Conservation (phyloP, 805 yeast species). For the Lachancea thermotolerans region DNA sequence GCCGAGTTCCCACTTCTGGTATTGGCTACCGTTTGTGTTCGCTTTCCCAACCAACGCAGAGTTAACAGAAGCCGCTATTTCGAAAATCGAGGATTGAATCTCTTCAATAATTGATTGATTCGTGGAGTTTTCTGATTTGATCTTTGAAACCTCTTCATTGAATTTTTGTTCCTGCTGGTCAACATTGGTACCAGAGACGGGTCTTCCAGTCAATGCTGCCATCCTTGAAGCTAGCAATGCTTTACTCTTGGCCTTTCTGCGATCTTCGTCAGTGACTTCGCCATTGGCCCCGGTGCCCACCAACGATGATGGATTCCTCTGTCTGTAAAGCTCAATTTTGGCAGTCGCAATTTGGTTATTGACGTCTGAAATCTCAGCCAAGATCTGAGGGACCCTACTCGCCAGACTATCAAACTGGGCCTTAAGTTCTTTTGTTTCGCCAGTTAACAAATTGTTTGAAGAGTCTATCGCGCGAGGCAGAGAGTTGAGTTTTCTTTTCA, state of each 20-base stretch:
- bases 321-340: conserved; percentile 57
- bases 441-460: conserved; percentile 10
- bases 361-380: conserved; percentile 52
- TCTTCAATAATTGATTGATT: conserved; percentile 61
- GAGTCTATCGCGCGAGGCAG: conserved; percentile 33
- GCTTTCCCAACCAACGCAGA: conserved; percentile 24
- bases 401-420: conserved; percentile 55
- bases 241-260: conserved; percentile 71
- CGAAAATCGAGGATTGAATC: conserved; percentile 63
- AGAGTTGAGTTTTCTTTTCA: conserved; percentile 52
- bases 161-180: conserved; percentile 35
- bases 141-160: conserved; percentile 43
- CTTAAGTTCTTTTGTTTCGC: conserved; percentile 41
- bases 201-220: conserved; percentile 87
- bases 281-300: conserved; percentile 86
- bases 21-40: conserved; percentile 34
- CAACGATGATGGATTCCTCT: conserved; percentile 63
- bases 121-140: conserved; percentile 47
- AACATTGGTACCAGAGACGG: conserved; percentile 36
- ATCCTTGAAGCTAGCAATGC: conserved; percentile 76
- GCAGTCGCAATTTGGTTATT: conserved; percentile 64
- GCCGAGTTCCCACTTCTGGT: conserved; percentile 76
- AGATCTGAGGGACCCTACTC: conserved; percentile 65
- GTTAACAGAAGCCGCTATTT: conserved; percentile 41
- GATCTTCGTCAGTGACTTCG: conserved; percentile 74